Percentiles rank a stretch among this genome's conserved stretches.
Evolutionary conservation across 805 yeast genomes (phyloP).

Genomic region (Suhomyces kilbournensis): DNA sequence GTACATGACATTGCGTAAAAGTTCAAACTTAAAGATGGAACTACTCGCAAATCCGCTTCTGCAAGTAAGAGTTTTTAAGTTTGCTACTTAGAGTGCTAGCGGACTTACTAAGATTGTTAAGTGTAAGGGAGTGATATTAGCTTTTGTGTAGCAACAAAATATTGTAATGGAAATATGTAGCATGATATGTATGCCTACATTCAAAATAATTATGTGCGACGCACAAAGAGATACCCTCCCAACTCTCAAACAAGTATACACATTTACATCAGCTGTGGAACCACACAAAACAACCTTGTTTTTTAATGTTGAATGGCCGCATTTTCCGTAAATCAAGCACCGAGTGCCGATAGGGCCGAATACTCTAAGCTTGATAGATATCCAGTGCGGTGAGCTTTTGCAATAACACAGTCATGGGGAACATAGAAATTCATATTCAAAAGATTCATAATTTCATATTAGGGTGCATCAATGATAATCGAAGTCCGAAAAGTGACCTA

Average conservation of each 20-base stretch:
- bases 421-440: background rate
- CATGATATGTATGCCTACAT: background rate
- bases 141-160: background rate
- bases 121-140: background rate
- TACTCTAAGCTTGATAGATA: background rate
- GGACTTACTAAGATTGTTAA: background rate
- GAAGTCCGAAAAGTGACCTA: background rate
- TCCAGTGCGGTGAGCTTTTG: background rate
- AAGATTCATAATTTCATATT: background rate
- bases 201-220: background rate
- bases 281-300: background rate
- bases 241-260: background rate
- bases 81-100: background rate
- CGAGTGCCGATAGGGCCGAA: background rate
- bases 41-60: background rate
- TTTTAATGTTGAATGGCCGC: background rate
- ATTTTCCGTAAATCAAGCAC: background rate
- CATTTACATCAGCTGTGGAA: background rate
- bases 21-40: background rate
- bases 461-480: background rate
- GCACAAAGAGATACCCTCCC: background rate
- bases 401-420: background rate
- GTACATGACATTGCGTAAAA: background rate
- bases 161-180: background rate
- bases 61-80: background rate